These are phyloP conservation scores for Cladosporium colombiae DNA, from an alignment of 2,329 filamentous ascomycete genomes.

Conservation along the genomic window DNA sequence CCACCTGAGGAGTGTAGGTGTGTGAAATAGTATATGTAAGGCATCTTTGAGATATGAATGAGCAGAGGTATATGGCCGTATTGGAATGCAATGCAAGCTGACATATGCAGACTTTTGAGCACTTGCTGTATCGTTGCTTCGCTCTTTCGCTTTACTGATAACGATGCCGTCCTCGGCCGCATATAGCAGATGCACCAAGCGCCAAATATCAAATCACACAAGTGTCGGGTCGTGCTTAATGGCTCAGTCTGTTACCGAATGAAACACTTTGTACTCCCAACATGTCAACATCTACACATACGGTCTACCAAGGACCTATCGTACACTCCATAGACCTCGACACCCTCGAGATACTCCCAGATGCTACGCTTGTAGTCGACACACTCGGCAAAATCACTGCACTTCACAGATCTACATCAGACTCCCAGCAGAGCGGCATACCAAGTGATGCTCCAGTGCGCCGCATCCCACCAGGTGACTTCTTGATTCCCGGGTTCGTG, in stretches of 20 bases:
- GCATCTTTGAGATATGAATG: background rate
- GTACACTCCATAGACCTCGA: constrained; percentile 23
- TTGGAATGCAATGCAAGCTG: background rate
- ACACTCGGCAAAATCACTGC: constrained; percentile 23
- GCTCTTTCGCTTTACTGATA: background rate
- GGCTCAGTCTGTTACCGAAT: background rate
- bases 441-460: constrained; percentile 27
- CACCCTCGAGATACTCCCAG: constrained; percentile 24
- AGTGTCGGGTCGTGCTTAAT: too few relatives aligned
- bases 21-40: background rate
- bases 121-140: background rate
- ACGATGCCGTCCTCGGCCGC: background rate
- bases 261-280: background rate
- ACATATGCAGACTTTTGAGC: background rate
- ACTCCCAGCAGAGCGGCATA: background rate
- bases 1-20: background rate
- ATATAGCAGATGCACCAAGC: background rate
- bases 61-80: background rate
- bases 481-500: constrained; percentile 62
- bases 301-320: constrained; percentile 24
- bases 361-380: constrained; percentile 21
- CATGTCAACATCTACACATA: background rate
- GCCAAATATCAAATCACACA: background rate
- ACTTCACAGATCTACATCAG: background rate
- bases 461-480: constrained; percentile 46